A percentile compares a stretch with the other conserved stretches of the same genome.
phyloP scores from a whole-genome alignment of 768 basidiomycete species.

The Daedaleopsis sinensis region DNA sequence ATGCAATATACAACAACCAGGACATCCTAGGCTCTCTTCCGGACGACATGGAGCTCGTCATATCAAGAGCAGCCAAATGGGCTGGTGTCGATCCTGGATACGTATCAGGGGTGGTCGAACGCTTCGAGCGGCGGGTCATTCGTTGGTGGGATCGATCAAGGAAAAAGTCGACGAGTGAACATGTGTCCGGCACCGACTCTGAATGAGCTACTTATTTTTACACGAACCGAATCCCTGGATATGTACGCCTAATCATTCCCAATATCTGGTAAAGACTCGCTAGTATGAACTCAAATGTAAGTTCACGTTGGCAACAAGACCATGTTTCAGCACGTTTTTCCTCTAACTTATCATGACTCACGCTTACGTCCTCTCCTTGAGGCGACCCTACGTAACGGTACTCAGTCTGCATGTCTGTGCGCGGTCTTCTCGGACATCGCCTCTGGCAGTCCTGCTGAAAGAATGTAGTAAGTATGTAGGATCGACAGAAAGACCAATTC shows the following conservation, averaged over 20 bases:
- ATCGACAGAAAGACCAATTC: background rate
- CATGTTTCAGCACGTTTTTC: too few relatives aligned
- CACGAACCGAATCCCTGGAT: background rate
- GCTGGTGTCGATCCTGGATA: conserved; percentile 56
- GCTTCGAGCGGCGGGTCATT: conserved; percentile 64
- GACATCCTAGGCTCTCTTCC: conserved; percentile 66
- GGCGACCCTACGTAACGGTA: too few relatives aligned
- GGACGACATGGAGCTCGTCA: conserved; percentile 50
- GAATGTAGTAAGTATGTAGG: background rate
- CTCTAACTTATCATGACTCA: background rate
- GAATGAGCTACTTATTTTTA: background rate
- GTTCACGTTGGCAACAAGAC: too few relatives aligned
- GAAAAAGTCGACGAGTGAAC: background rate
- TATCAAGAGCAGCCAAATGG: conserved; percentile 55
- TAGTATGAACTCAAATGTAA: too few relatives aligned
- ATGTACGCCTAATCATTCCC: too few relatives aligned
- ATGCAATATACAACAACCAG: conserved; percentile 65
- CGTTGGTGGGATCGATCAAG: conserved; percentile 45
- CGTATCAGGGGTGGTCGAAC: conserved; percentile 59
- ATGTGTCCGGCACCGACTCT: background rate
- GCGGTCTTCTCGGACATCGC: background rate
- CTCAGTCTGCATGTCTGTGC: background rate
- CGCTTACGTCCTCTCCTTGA: background rate
- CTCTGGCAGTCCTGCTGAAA: background rate
- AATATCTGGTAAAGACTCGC: too few relatives aligned